These are phyloP conservation scores for Cladobotryum mycophilum DNA, from an alignment of 2,329 filamentous ascomycete species.

Conservation along the genomic window DNA sequence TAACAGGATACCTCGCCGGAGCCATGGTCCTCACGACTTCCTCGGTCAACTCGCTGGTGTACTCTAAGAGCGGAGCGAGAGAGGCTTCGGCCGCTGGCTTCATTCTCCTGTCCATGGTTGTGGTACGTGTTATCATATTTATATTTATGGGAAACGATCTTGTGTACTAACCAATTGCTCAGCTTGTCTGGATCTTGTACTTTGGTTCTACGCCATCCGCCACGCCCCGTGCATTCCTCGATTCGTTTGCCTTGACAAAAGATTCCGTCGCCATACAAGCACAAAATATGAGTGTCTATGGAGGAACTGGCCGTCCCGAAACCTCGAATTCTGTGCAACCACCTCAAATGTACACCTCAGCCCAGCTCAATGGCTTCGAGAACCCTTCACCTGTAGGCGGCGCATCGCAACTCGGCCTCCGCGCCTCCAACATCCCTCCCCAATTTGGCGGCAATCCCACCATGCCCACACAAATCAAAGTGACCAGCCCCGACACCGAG, in stretches of 20 bases:
- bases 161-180: constrained; percentile 1
- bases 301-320: constrained; percentile 69
- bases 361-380: constrained; percentile 91
- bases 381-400: constrained; percentile 82
- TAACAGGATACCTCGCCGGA: constrained; percentile 79
- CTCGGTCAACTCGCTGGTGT: constrained; percentile 79
- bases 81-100: constrained; percentile 89
- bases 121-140: constrained; percentile 51
- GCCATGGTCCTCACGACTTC: constrained; percentile 82
- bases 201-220: constrained; percentile 90
- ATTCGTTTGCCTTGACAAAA: constrained; percentile 92
- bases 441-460: constrained; percentile 29
- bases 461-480: constrained; percentile 33
- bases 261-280: constrained; percentile 63
- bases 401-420: constrained; percentile 50
- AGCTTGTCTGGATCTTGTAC: constrained; percentile 99
- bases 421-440: constrained; percentile 39
- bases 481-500: constrained; percentile 45
- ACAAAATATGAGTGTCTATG: constrained; percentile 67
- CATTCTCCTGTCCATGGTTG: constrained; percentile 87
- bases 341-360: constrained; percentile 96
- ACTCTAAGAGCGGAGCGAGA: constrained; percentile 63
- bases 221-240: constrained; percentile 80
- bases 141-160: not conserved
- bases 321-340: constrained; percentile 72